Base-by-base conservation (phyloP, 2,329 filamentous ascomycete species). In the Thielaviopsis musarum region DNA sequence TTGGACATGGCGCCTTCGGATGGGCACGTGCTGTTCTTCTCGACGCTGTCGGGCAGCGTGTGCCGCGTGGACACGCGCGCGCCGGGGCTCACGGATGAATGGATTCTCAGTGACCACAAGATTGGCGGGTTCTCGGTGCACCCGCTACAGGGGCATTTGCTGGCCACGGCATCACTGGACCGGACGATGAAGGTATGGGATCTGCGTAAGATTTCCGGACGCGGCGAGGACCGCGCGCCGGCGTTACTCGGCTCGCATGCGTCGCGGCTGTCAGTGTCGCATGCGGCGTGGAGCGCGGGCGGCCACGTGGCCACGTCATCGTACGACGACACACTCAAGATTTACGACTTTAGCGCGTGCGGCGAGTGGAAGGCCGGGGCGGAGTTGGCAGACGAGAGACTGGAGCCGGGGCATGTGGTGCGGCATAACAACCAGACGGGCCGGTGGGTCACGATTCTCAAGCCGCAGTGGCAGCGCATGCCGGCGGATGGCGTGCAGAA, bases 401-500 rank as follows among this genome's bases (percentile, higher is more conserved):
- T 95, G 78, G 73, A 81, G 63, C 91, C 91, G 0, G 73, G 77
- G 0, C 78, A 83, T 0, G 74, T 81, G 1, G 79, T 97, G 0
- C 77, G 77, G 12, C 93, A 98, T 67, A 98, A 98, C 67, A 96
- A 95, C 67, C 93, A 98, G 72, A 97, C 91, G 0, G 93, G 91
- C 0, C 79, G 91, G 59, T 96, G 89, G 89, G 90, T 96, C 0
- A 95, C 89, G 0, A 95, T 80, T 38, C 70, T 77, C 68, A 94
- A 77, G 78, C 93, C 69, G 0, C 89, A 95, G 66, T 98, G 93
- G 93, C 93, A 98, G 70, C 75, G 80, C 34, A 78, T 80, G 53
- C 91, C 93, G 0, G 73, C 78, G 38, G 88, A 93, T 61, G 84
- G 84, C 7, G 82, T 94, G 5, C 85, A 95, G 63, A 89, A 91